Evolutionary conservation across 257 asterid genomes (phyloP).

Genomic region (Ligustrum vulgare): DNA sequence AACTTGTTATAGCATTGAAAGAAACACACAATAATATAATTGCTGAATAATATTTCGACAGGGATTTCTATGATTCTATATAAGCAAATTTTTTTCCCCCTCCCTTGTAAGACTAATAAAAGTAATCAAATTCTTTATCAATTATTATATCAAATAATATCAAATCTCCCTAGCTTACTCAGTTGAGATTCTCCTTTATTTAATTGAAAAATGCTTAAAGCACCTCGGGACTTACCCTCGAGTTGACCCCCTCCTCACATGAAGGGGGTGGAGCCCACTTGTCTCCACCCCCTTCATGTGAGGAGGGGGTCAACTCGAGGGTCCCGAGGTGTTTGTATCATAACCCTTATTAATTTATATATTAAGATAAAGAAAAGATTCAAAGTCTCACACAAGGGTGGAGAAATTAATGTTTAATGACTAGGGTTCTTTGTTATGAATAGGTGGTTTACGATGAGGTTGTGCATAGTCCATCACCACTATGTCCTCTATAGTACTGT

Average conservation of each 20-base stretch:
- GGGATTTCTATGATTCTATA: background rate
- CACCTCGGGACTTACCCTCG: no score
- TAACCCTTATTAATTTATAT: background rate
- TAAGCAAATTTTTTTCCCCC: no score
- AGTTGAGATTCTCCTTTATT: background rate
- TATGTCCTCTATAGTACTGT: conserved; percentile 36
- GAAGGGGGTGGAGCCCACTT: no score
- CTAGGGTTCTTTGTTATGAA: conserved; percentile 66
- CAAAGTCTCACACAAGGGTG: background rate
- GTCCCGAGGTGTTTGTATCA: no score
- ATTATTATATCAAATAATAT: no score
- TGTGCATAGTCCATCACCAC: conserved; percentile 76
- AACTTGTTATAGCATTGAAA: conserved; percentile 30
- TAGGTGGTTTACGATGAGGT: conserved; percentile 87
- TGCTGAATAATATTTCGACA: background rate
- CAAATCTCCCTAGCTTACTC: background rate
- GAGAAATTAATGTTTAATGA: background rate
- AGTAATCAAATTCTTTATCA: no score
- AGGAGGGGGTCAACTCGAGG: no score
- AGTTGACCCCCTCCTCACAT: no score
- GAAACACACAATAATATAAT: background rate
- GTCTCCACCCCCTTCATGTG: no score
- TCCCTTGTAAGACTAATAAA: background rate
- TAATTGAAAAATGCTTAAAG: no score
- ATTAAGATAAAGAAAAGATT: background rate